Percentiles rank a stretch among this genome's conserved stretches.
phyloP scores from a whole-genome alignment of 139 green algal genomes.

The Coelastrella sp. region DNA sequence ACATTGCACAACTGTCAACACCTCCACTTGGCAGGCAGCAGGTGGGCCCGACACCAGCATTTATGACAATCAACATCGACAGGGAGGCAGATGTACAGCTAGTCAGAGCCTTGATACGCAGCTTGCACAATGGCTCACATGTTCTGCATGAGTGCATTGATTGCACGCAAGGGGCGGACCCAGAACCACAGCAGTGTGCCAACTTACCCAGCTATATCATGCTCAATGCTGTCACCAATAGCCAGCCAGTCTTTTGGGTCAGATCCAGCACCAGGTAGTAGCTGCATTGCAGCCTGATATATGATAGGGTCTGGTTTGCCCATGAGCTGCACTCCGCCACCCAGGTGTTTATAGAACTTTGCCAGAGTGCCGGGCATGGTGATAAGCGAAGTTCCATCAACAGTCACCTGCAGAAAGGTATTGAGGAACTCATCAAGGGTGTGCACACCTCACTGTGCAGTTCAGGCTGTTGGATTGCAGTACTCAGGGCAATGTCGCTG shows the following conservation, averaged over 20 bases:
- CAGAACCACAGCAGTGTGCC: neutral
- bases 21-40: too few species aligned
- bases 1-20: too few species aligned
- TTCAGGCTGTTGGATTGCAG: too few species aligned
- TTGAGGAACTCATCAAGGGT: neutral
- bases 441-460: neutral
- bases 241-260: slow-evolving; percentile 61
- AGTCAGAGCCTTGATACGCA: too few species aligned
- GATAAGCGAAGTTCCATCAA: slow-evolving; percentile 52
- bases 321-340: slow-evolving; percentile 74
- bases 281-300: slow-evolving; percentile 67
- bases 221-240: slow-evolving; percentile 84
- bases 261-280: slow-evolving; percentile 43
- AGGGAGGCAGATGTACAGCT: too few species aligned
- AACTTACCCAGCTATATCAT: slow-evolving; percentile 79
- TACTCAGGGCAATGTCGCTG: too few species aligned
- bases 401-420: slow-evolving; percentile 46
- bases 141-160: too few species aligned
- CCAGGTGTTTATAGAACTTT: slow-evolving; percentile 63
- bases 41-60: too few species aligned
- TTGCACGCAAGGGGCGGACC: too few species aligned
- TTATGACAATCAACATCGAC: too few species aligned
- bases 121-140: too few species aligned
- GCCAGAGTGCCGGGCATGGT: slow-evolving; percentile 87
- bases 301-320: slow-evolving; percentile 87